phyloP scores from a whole-genome alignment of 2,329 filamentous ascomycete genomes.

The Dactylonectria estremocensis region DNA sequence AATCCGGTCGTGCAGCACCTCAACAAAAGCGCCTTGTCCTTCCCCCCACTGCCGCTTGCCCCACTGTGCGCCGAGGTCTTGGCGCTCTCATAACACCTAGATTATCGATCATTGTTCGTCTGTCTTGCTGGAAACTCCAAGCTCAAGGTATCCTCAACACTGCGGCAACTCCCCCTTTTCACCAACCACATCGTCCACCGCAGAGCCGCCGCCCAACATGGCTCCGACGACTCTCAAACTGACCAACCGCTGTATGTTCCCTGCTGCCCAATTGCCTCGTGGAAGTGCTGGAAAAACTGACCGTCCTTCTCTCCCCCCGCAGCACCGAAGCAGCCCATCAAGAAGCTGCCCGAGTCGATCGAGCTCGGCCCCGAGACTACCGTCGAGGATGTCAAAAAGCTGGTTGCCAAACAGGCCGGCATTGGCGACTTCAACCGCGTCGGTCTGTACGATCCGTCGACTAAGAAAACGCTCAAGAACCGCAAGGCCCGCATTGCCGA shows the following conservation, averaged over 20 bases:
- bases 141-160: slow-evolving; percentile 22
- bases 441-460: slow-evolving; percentile 72
- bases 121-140: not conserved
- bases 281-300: not conserved
- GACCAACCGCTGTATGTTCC: slow-evolving; percentile 56
- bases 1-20: not conserved
- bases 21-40: slow-evolving; percentile 9
- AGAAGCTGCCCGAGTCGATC: slow-evolving; percentile 67
- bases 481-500: slow-evolving; percentile 68
- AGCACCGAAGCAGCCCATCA: slow-evolving; percentile 67
- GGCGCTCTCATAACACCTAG: slow-evolving; percentile 3
- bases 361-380: slow-evolving; percentile 67
- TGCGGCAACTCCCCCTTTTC: slow-evolving; percentile 2
- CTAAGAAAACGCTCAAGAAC: slow-evolving; percentile 76
- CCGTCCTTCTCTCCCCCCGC: slow-evolving; percentile 18
- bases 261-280: not conserved
- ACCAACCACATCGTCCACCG: not conserved
- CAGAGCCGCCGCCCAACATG: slow-evolving; percentile 44
- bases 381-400: slow-evolving; percentile 72
- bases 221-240: slow-evolving; percentile 59
- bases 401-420: slow-evolving; percentile 66
- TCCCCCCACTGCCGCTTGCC: not conserved
- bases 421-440: slow-evolving; percentile 73
- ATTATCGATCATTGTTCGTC: slow-evolving; percentile 18
- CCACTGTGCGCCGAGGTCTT: slow-evolving; percentile 21